Percentiles rank a stretch among this genome's conserved stretches.
Evolutionary conservation across 306 rosid genomes (phyloP).

Genomic region (Fagus crenata): DNA sequence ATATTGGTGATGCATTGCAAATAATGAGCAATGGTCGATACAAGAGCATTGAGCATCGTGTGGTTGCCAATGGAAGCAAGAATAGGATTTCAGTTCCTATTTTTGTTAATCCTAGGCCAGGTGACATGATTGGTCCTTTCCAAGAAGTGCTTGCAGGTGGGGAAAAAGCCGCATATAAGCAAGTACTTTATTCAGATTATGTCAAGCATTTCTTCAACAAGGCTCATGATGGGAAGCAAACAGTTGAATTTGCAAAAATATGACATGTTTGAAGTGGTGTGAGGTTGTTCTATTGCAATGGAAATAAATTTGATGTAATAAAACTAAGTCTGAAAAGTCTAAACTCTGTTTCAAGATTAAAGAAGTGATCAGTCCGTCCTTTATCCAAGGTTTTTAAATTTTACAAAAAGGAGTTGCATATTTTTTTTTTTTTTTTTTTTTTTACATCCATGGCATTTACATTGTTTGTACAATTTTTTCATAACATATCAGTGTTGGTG

Average conservation of each 20-base stretch:
- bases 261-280: not conserved
- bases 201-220: constrained; percentile 56
- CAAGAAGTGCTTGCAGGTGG: constrained; percentile 42
- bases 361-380: too few species aligned
- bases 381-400: too few species aligned
- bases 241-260: constrained; percentile 48
- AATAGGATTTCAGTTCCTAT: constrained; percentile 58
- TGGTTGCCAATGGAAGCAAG: constrained; percentile 41
- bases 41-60: constrained; percentile 62
- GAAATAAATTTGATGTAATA: too few species aligned
- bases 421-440: too few species aligned
- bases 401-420: too few species aligned
- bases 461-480: too few species aligned
- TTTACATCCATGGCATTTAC: too few species aligned
- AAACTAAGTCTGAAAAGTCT: too few species aligned
- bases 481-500: too few species aligned
- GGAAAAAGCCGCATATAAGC: constrained; percentile 43
- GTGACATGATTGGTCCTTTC: constrained; percentile 40
- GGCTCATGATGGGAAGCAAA: constrained; percentile 62
- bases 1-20: constrained; percentile 60
- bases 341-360: too few species aligned
- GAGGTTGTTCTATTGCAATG: not conserved
- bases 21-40: constrained; percentile 65
- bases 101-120: constrained; percentile 55
- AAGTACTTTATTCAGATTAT: constrained; percentile 52